phyloP scores from a whole-genome alignment of 2,329 filamentous ascomycete species.

The Tolypocladium endophyticum region DNA sequence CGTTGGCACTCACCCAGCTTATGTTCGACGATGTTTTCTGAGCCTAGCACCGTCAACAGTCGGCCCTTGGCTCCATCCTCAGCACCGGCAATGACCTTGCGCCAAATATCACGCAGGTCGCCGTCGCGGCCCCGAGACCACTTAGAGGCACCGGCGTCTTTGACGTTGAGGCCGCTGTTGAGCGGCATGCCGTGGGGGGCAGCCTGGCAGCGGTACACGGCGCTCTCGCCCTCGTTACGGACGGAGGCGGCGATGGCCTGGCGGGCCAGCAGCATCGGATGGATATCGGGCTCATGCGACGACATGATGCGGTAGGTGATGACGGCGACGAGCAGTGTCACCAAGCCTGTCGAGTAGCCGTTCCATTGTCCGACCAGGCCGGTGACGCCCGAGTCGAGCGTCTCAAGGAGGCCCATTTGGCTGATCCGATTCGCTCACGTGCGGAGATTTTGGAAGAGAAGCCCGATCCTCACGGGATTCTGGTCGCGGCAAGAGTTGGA shows the following conservation, averaged over 20 bases:
- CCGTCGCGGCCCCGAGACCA: slow-evolving; percentile 79
- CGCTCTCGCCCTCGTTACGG: slow-evolving; percentile 73
- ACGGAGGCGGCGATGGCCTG: slow-evolving; percentile 73
- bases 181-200: slow-evolving; percentile 78
- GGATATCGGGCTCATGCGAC: slow-evolving; percentile 74
- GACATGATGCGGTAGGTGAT: slow-evolving; percentile 62
- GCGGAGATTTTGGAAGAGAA: background rate
- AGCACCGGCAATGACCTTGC: slow-evolving; percentile 53
- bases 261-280: slow-evolving; percentile 80
- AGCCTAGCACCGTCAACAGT: slow-evolving; percentile 71
- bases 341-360: slow-evolving; percentile 60
- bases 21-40: slow-evolving; percentile 64
- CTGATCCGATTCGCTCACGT: background rate
- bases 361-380: slow-evolving; percentile 73
- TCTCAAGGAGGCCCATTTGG: slow-evolving; percentile 37
- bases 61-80: slow-evolving; percentile 59
- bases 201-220: slow-evolving; percentile 74
- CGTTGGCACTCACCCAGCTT: slow-evolving; percentile 35
- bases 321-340: slow-evolving; percentile 54
- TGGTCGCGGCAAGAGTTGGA: background rate
- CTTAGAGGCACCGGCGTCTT: slow-evolving; percentile 67
- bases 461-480: background rate
- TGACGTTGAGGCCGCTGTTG: slow-evolving; percentile 68
- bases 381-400: slow-evolving; percentile 62
- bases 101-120: slow-evolving; percentile 87